Evolutionary conservation across 345 rosid genomes (phyloP), one percentile per base, ranked within the genome.

Genomic region (Geranium brycei): DNA sequence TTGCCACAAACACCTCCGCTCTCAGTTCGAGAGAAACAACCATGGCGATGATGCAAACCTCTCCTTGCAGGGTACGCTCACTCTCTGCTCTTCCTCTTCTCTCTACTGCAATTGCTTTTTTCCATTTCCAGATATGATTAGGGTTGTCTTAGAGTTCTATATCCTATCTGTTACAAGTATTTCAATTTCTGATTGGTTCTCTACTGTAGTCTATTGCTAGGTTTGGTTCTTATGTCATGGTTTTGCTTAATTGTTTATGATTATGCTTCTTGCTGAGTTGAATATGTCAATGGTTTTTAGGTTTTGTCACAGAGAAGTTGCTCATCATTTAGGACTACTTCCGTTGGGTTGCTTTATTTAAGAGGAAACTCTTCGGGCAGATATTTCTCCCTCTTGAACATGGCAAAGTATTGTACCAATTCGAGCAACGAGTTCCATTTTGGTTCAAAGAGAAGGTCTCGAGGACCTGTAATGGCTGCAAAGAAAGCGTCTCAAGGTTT

Each of bases 391-490:
- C 76, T 86, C 64, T 58, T 84, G 64, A 76, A 80, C 51, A 58
- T 72, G 62, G 71, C 77, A 4, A 66, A 58, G 28, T 78, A 68
- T 76, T 84, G 86, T 67, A 75, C 77, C 59, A 69, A 59, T 64
- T 70, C 87, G 0, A 60, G 69, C 55, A 74, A 71, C 12, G 83
- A 83, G 63, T 73, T 78, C 68, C 66, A 18, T 47, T 47, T 47
- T 71, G 71, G 73, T 28, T 91, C 96, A 15, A 87, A 87, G 70
- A 67, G 91, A 69, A 82, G 98, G 79, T 81, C 98, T 57, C 81
- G 95, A 68, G 93, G 96, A 17, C 95, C 93, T 17, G 89, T 87
- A 18, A 84, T 89, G 96, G 89, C 95, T n/a, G 95, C 93, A 10
- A 92, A 89, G 75, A 92, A 83, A 73, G 79, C 85, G 30, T 64